These are phyloP conservation scores for Paecilomyces sp. DNA, from an alignment of 2,329 filamentous ascomycete genomes.

Conservation along the genomic window DNA sequence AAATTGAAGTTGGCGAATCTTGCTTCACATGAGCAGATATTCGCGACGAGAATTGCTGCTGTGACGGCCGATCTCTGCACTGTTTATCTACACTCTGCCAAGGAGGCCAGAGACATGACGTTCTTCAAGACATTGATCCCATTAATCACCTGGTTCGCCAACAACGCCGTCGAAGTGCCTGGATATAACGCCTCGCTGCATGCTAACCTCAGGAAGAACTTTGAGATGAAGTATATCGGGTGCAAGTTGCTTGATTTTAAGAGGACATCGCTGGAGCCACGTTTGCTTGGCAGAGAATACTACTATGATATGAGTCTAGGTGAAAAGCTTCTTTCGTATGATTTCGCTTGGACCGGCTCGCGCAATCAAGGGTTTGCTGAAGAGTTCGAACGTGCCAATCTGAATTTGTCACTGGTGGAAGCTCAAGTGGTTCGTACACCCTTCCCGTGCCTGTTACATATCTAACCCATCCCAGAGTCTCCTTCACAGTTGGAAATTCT, in stretches of 20 bases:
- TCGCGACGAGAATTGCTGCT: constrained; percentile 66
- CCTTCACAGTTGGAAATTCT: constrained; percentile 81
- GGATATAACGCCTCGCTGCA: constrained; percentile 86
- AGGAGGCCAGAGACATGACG: constrained; percentile 62
- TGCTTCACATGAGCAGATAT: constrained; percentile 38
- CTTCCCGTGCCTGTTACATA: constrained; percentile 16
- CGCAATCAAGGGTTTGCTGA: constrained; percentile 66
- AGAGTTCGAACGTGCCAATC: constrained; percentile 81
- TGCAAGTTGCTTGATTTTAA: constrained; percentile 74
- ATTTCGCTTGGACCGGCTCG: constrained; percentile 66
- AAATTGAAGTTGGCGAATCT: constrained; percentile 52
- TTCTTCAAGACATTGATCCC: constrained; percentile 66
- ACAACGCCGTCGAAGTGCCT: constrained; percentile 69
- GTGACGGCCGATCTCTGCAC: constrained; percentile 81
- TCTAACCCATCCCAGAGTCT: constrained; percentile 50
- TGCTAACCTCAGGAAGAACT: constrained; percentile 75
- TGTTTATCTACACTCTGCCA: constrained; percentile 81
- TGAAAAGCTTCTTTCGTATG: constrained; percentile 66
- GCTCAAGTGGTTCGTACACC: constrained; percentile 66
- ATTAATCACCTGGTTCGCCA: constrained; percentile 70
- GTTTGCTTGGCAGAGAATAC: constrained; percentile 65
- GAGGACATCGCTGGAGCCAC: constrained; percentile 59
- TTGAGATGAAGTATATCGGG: constrained; percentile 67
- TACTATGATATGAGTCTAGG: constrained; percentile 79
- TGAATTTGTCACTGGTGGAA: constrained; percentile 86